Conservation (phyloP, 2,329 filamentous ascomycete species). For the Pseudogymnoascus sp. region DNA sequence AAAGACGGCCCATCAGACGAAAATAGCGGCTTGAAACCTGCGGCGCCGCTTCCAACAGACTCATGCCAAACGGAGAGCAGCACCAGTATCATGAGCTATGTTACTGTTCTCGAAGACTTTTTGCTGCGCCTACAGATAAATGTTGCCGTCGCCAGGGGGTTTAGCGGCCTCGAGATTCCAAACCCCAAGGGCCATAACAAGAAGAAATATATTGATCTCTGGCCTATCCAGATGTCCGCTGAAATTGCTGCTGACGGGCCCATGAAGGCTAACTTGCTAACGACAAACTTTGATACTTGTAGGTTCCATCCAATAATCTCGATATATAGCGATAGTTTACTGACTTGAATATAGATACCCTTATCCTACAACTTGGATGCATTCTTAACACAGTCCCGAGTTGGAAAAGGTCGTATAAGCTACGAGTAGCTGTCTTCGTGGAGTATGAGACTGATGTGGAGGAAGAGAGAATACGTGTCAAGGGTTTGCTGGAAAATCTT, state of each 20-base stretch:
- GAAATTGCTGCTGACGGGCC: slow-evolving; percentile 58
- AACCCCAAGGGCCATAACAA: slow-evolving; percentile 39
- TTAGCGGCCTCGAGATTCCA: slow-evolving; percentile 67
- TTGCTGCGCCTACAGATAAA: slow-evolving; percentile 71
- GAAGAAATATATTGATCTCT: slow-evolving; percentile 78
- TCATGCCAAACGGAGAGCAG: slow-evolving; percentile 57
- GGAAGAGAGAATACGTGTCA: slow-evolving; percentile 65
- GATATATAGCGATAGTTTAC: background rate
- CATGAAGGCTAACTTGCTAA: slow-evolving; percentile 53
- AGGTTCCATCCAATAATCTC: slow-evolving; percentile 28
- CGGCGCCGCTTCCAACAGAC: slow-evolving; percentile 58
- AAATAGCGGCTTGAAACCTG: slow-evolving; percentile 46
- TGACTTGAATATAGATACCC: slow-evolving; percentile 41
- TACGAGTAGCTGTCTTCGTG: slow-evolving; percentile 79
- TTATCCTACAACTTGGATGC: slow-evolving; percentile 80
- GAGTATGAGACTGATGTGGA: slow-evolving; percentile 79
- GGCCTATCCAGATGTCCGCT: slow-evolving; percentile 91
- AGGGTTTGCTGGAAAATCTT: slow-evolving; percentile 67
- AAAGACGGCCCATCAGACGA: slow-evolving; percentile 35
- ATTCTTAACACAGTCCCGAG: slow-evolving; percentile 73
- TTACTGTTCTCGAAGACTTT: slow-evolving; percentile 76
- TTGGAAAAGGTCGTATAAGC: slow-evolving; percentile 64
- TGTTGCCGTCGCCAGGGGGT: slow-evolving; percentile 75
- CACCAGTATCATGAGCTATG: slow-evolving; percentile 64
- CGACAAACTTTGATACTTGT: slow-evolving; percentile 88